Percentiles rank a stretch among this genome's conserved stretches.
Evolutionary conservation across 2,329 filamentous ascomycete species (phyloP).

Genomic region (Catunica adiposa): DNA sequence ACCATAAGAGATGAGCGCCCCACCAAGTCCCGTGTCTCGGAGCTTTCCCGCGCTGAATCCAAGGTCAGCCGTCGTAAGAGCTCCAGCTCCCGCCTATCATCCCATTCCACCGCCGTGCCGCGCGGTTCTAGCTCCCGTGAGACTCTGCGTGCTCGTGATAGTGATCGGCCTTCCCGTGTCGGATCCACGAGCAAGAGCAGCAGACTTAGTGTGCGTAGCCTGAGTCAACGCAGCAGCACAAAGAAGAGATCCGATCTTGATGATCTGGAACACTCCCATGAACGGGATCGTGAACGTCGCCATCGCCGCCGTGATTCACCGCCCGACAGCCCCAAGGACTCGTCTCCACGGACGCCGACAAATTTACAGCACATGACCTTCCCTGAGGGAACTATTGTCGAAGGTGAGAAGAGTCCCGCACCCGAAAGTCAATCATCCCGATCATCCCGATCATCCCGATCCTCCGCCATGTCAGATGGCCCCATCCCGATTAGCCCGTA

Average conservation of each 20-base stretch:
- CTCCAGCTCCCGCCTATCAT: slow-evolving; percentile 37
- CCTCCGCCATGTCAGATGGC: slow-evolving; percentile 3
- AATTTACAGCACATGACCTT: slow-evolving; percentile 22
- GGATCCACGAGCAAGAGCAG: slow-evolving; percentile 18
- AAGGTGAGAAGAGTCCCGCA: slow-evolving; percentile 15
- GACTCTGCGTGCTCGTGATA: slow-evolving; percentile 17
- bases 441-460: slow-evolving; percentile 7
- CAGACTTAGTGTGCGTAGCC: slow-evolving; percentile 15
- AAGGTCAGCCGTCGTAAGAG: slow-evolving; percentile 26
- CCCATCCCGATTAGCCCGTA: neutral
- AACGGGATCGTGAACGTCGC: slow-evolving; percentile 23
- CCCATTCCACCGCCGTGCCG: slow-evolving; percentile 36
- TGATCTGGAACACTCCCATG: neutral
- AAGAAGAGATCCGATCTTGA: slow-evolving; percentile 24
- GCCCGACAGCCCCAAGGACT: slow-evolving; percentile 33
- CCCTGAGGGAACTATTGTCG: slow-evolving; percentile 8
- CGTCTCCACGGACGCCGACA: slow-evolving; percentile 45
- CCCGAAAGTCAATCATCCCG: slow-evolving; percentile 7
- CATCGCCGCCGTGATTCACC: slow-evolving; percentile 20
- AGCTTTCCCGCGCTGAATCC: slow-evolving; percentile 25
- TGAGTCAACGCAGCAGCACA: slow-evolving; percentile 16
- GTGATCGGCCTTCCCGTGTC: slow-evolving; percentile 15
- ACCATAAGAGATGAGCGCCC: slow-evolving; percentile 20
- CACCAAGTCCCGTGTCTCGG: slow-evolving; percentile 28
- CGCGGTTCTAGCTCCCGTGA: slow-evolving; percentile 6